Evolutionary conservation across 345 rosid species (phyloP).

Genomic region (Gossypioides kirkii): DNA sequence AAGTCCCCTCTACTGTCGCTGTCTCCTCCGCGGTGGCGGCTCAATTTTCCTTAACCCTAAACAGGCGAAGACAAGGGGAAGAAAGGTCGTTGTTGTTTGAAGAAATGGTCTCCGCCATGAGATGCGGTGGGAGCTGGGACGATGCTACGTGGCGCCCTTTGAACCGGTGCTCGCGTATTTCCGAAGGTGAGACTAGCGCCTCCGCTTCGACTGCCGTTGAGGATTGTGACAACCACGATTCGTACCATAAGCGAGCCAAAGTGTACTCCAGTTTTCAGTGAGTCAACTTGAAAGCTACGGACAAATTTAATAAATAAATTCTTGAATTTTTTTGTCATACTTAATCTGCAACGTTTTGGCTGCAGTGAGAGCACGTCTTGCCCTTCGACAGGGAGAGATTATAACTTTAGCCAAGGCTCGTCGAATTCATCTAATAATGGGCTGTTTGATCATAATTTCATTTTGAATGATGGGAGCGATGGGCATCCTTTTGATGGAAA

Average conservation of each 20-base stretch:
- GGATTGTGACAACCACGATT: conserved; percentile 44
- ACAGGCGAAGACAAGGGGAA: conserved; percentile 10
- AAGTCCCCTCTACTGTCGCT: background rate
- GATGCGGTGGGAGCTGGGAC: conserved; percentile 21
- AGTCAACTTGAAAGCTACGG: background rate
- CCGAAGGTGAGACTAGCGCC: conserved; percentile 58
- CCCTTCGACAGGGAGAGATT: conserved; percentile 29
- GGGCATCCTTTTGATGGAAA: conserved; percentile 30
- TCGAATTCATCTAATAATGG: conserved; percentile 34
- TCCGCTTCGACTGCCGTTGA: conserved; percentile 21
- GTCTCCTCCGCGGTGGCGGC: background rate
- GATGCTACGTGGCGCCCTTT: conserved; percentile 24
- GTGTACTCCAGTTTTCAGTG: conserved; percentile 17
- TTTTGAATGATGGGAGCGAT: conserved; percentile 48
- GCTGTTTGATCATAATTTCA: conserved; percentile 49
- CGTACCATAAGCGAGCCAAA: conserved; percentile 78
- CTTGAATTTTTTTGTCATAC: background rate
- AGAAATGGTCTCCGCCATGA: conserved; percentile 30
- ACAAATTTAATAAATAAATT: background rate
- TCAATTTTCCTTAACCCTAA: conserved; percentile 12
- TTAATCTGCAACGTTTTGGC: background rate
- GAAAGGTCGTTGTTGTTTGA: conserved; percentile 28
- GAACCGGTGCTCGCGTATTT: conserved; percentile 17
- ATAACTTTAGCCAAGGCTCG: conserved; percentile 29
- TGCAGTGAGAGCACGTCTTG: conserved; percentile 26